Evolutionary conservation across 129 eudicot species (phyloP), one percentile per base, ranked within the genome.

Genomic region (Glebionis coronaria): DNA sequence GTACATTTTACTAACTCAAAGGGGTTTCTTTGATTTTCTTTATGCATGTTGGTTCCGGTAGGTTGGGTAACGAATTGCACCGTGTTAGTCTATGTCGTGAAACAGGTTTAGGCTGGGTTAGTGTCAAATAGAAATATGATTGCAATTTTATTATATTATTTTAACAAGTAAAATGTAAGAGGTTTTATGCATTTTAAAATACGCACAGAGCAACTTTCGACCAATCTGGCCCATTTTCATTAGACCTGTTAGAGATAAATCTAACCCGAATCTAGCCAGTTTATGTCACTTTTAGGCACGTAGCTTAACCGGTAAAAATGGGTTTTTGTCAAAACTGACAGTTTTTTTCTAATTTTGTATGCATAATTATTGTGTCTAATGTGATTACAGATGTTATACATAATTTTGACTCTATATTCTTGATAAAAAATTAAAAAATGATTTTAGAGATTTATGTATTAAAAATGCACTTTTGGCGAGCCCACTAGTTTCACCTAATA

Each of bases 401-500:
- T 63, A 44, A 50, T 10, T 18, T 10, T 18, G 5, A 21, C 8
- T 60, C 47, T 13, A 0, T 4, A 25, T 57, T 14, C n/a, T 18
- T 47, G 6, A 14, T 21, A 4, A n/a, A n/a, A n/a, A n/a, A n/a
- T n/a, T n/a, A n/a, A n/a, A n/a, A 49, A 65, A 27, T 47, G 46
- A 49, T 57, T 57, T 49, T 21, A 20, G 53, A 23, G 56, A 16
- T 46, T 49, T 62, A 62, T 62, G 53, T 15, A 38, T 42, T 12
- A 42, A 19, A 42, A 62, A 19, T 62, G 18, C 27, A 62, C 67
- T 42, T 62, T 5, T 27, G 55, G 35, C 6, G 23, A 27, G 40
- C 40, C 9, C 40, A 0, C 38, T 31, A 2, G 15, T 63, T 45
- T n/a, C 21, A 23, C 55, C 42, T 12, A 47, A 0, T 25, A 20